phyloP scores from a whole-genome alignment of 352 stramenopile species.

The Phytophthora multivora region DNA sequence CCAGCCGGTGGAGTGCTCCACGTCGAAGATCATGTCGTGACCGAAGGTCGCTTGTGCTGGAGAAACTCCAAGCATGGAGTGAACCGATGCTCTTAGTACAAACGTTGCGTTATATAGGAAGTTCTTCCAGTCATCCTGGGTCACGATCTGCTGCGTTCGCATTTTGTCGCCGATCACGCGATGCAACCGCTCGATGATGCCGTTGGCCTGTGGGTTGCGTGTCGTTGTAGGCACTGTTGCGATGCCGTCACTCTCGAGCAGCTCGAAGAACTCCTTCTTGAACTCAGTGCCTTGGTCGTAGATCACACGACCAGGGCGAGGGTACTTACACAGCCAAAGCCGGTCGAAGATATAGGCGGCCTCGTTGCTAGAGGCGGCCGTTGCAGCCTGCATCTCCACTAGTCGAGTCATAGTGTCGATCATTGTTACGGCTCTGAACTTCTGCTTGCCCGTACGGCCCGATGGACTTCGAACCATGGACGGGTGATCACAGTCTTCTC shows the following conservation, averaged over 20 bases:
- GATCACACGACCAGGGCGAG: not conserved
- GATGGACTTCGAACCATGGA: conserved; percentile 7
- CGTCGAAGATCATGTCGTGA: conserved; percentile 4
- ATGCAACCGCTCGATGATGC: conserved; percentile 3
- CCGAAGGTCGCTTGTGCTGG: not conserved
- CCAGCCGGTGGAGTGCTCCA: not conserved
- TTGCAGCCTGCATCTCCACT: not conserved
- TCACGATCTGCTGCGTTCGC: no score
- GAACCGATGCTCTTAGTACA: not conserved
- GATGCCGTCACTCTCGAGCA: conserved; percentile 7
- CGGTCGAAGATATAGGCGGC: conserved; percentile 5
- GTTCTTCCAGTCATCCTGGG: no score
- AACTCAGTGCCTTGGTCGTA: conserved; percentile 1
- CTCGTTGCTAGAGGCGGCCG: conserved; percentile 3
- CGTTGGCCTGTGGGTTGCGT: conserved; percentile 6
- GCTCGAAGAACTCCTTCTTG: conserved; percentile 12
- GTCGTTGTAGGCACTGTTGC: not conserved
- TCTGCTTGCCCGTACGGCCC: conserved; percentile 1
- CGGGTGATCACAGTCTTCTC: conserved; percentile 3
- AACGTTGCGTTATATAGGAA: no score
- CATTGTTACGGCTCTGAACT: conserved; percentile 2
- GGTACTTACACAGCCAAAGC: not conserved
- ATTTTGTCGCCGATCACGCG: conserved; percentile 8
- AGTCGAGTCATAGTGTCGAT: conserved; percentile 7
- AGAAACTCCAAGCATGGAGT: not conserved